Base-by-base conservation (phyloP, 352 stramenopile species). In the Globisporangium abappressorium region DNA sequence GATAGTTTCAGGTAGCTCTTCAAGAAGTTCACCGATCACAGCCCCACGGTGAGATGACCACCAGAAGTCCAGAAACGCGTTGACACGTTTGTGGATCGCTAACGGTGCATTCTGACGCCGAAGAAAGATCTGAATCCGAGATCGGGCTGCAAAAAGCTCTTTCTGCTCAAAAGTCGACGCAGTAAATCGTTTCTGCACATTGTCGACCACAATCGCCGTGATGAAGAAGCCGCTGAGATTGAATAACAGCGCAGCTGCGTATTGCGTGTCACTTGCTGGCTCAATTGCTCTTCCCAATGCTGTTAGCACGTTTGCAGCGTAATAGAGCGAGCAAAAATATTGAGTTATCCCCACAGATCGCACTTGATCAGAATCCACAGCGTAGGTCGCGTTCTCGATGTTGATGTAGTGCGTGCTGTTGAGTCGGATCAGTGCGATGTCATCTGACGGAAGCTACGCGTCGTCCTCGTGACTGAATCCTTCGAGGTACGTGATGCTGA, bases 141-240 rank as follows among this genome's bases (percentile, higher is more conserved):
- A 82, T 43, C 84, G 72, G 2, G 73, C 84, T 0, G 77, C 74
- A 47, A 85, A 87, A 66, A 93, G 91, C 49, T 91, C 79, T 38
- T 91, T 93, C 54, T 93, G 84, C 15, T 93, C 84, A 36, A 84
- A 74, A 15, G 84, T 82, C 9, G 84, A 93, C 0, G 84, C 82
- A 1, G 84, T 93, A 49, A 93, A 89, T 22, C 81, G 71, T 64
- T 93, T 93, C 66, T 93, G 84, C 5, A 91, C 84, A 20, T 91
- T 89, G 65, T 92, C 82, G 2, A 92, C 82, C 20, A 88, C 82
- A 24, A 88, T 80, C 5, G 82, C 84, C 0, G 84, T 90, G 63
- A 91, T 85, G 54, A 93, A 83, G 59, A 93, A 91, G 0, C 82
- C 84, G 28, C 80, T 90, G 11, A 93, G 59, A 81, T 91, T 93